Percentiles rank a stretch among this genome's conserved stretches.
Conservation (phyloP, 2,329 filamentous ascomycete genomes). For the Pseudogymnoascus sp. region DNA sequence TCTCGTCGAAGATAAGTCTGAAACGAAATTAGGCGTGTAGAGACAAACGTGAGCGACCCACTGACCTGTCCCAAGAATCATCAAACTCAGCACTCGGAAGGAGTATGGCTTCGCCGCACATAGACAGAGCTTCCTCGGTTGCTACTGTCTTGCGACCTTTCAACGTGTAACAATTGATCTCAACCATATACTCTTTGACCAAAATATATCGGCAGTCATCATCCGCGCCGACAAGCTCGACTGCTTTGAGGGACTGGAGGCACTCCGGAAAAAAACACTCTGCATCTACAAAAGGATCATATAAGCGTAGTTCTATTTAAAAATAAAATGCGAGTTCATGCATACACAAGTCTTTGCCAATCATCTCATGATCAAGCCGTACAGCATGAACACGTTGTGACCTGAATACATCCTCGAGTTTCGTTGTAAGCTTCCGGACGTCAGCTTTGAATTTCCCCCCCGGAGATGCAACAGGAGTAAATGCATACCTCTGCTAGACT, state of each 20-base stretch:
- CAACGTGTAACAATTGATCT: neutral
- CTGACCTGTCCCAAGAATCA: neutral
- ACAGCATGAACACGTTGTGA: neutral
- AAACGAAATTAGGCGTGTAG: neutral
- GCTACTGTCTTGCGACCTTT: neutral
- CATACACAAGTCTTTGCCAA: neutral
- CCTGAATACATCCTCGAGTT: neutral
- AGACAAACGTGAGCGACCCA: neutral
- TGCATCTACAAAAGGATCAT: neutral
- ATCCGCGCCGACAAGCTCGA: too few species aligned
- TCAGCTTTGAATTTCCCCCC: too few species aligned
- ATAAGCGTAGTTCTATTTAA: neutral
- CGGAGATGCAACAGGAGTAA: neutral
- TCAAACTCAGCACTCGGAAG: neutral
- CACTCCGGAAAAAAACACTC: neutral
- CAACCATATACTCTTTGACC: too few species aligned
- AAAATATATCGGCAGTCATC: too few species aligned
- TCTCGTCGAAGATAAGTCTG: constrained; percentile 25
- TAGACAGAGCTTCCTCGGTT: neutral
- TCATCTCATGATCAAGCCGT: neutral
- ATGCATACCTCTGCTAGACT: neutral
- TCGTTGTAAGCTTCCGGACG: neutral
- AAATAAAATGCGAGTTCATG: too few species aligned
- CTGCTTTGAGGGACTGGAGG: neutral
- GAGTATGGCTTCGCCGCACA: neutral